A percentile compares a stretch with the other conserved stretches of the same genome.
Evolutionary conservation across 768 basidiomycete species (phyloP).

Genomic region (Suillus fuscotomentosus): DNA sequence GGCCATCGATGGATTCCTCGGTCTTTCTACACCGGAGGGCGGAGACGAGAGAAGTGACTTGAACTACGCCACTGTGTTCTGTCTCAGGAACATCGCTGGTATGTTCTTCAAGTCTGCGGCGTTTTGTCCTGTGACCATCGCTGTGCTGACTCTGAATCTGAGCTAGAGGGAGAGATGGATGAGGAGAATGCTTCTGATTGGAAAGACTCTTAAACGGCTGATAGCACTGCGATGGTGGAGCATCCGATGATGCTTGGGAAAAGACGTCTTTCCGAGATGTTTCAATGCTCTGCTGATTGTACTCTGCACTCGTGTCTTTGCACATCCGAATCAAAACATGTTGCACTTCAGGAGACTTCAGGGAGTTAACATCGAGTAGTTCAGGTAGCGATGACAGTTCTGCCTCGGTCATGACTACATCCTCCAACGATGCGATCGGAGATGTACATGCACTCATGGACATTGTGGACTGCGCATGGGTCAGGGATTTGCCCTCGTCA

Average conservation of each 20-base stretch:
- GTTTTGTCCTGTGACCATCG: not conserved
- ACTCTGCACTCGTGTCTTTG: not conserved
- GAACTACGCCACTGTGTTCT: not conserved
- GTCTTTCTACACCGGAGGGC: not conserved
- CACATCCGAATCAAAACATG: not conserved
- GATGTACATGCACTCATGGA: conserved; percentile 13
- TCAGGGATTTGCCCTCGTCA: not conserved
- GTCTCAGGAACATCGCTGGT: not conserved
- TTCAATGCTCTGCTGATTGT: not conserved
- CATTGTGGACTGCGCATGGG: not conserved
- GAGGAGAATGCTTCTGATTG: conserved; percentile 9
- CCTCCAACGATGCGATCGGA: conserved; percentile 12
- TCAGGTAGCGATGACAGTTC: not conserved
- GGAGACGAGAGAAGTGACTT: not conserved
- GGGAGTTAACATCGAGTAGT: not conserved
- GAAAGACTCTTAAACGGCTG: conserved; percentile 18
- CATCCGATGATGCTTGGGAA: not conserved
- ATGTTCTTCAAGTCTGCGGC: not conserved
- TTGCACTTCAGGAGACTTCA: not conserved
- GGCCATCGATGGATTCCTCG: not conserved
- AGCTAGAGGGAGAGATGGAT: not conserved
- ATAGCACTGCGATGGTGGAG: not conserved
- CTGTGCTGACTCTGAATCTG: conserved; percentile 4
- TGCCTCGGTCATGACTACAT: not conserved
- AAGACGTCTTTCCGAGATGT: not conserved